Evolutionary conservation across 192 early-diverging fungal genomes (phyloP).

Genomic region (Coemansia reversa): DNA sequence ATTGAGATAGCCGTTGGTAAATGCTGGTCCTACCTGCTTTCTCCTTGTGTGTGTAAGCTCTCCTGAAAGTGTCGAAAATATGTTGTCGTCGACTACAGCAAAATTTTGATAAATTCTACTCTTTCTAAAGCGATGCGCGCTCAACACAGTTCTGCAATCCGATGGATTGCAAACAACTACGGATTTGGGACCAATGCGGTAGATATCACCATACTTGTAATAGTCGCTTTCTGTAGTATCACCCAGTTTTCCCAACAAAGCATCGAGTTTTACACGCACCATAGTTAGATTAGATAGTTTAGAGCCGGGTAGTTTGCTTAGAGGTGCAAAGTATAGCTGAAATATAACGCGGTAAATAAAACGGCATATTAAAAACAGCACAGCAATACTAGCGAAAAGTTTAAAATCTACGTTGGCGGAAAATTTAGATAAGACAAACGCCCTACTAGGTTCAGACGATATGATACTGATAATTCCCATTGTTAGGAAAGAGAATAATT

Average conservation of each 20-base stretch:
- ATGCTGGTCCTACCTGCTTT: constrained; percentile 31
- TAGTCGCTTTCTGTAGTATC: constrained; percentile 19
- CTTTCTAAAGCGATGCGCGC: constrained; percentile 32
- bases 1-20: constrained; percentile 22
- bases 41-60: constrained; percentile 22
- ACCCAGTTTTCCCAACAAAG: constrained; percentile 9
- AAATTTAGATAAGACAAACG: neutral
- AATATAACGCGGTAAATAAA: constrained; percentile 17
- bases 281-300: constrained; percentile 17
- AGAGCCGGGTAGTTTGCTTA: constrained; percentile 27
- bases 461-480: neutral
- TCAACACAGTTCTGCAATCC: constrained; percentile 22
- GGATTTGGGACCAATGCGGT: constrained; percentile 21
- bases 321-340: constrained; percentile 25
- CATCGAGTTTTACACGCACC: constrained; percentile 8
- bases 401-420: neutral
- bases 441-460: neutral
- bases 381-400: constrained; percentile 4
- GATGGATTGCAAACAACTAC: constrained; percentile 29
- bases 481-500: neutral
- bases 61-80: constrained; percentile 23
- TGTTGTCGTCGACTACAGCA: constrained; percentile 17
- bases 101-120: constrained; percentile 23
- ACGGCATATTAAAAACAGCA: constrained; percentile 3
- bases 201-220: constrained; percentile 41